Evolutionary conservation across 2,329 filamentous ascomycete genomes (phyloP).

Genomic region (Calonectria pseudoreteaudii): DNA sequence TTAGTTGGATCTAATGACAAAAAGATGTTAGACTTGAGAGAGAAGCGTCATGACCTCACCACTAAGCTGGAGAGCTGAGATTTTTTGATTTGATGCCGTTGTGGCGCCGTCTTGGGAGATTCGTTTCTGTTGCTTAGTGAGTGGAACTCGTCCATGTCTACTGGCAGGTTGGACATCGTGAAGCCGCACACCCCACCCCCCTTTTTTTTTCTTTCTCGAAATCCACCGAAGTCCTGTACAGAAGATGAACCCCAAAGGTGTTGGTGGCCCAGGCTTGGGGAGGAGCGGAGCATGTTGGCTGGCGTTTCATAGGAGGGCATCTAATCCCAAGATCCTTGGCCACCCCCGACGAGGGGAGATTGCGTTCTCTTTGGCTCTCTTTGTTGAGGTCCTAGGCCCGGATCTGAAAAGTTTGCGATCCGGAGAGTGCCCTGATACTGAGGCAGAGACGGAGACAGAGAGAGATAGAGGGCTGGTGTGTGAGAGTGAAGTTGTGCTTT

Average conservation of each 20-base stretch:
- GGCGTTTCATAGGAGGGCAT: slow-evolving; percentile 8
- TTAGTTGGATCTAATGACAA: neutral
- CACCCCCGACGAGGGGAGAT: neutral
- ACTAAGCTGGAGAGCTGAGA: neutral
- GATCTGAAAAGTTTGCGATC: neutral
- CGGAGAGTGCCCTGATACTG: neutral
- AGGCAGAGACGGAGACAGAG: neutral
- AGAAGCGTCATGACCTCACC: slow-evolving; percentile 2
- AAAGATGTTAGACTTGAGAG: slow-evolving; percentile 8
- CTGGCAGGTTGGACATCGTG: slow-evolving; percentile 5
- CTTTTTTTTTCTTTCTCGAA: neutral
- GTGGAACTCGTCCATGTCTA: neutral
- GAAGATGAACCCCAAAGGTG: neutral
- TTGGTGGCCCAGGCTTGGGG: neutral
- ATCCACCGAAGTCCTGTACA: neutral
- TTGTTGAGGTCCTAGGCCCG: slow-evolving; percentile 4
- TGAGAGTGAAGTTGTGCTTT: neutral
- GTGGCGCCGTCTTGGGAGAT: slow-evolving; percentile 28
- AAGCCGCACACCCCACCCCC: neutral
- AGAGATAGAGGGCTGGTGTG: neutral
- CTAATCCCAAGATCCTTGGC: slow-evolving; percentile 19
- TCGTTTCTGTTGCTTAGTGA: slow-evolving; percentile 17
- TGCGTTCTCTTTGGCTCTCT: slow-evolving; percentile 5
- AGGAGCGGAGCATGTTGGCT: neutral
- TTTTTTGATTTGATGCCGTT: slow-evolving; percentile 17